A percentile compares a stretch with the other conserved stretches of the same genome.
phyloP scores from a whole-genome alignment of 2,329 filamentous ascomycete species.

The Xylariaceae sp. region DNA sequence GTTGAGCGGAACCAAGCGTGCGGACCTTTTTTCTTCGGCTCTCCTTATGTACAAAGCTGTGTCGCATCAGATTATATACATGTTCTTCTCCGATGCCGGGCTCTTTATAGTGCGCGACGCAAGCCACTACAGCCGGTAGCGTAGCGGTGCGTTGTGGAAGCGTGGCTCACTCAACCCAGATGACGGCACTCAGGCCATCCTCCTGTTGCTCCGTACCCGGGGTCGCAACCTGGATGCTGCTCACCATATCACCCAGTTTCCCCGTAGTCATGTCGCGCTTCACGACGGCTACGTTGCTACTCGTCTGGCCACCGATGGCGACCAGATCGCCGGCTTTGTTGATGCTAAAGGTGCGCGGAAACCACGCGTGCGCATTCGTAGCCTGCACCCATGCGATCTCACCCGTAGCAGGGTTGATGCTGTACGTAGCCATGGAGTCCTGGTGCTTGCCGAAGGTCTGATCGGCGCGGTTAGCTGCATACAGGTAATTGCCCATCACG shows the following conservation, averaged over 20 bases:
- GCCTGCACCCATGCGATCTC: constrained; percentile 48
- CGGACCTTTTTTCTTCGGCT: no score
- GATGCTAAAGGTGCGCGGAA: constrained; percentile 59
- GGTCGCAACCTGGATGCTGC: constrained; percentile 34
- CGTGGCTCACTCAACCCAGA: constrained; percentile 41
- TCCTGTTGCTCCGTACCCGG: constrained; percentile 38
- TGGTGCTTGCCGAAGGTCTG: constrained; percentile 48
- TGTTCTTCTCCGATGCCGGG: no score
- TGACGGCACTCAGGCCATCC: constrained; percentile 43
- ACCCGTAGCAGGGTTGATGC: constrained; percentile 41
- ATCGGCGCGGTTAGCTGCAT: constrained; percentile 60
- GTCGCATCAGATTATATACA: not conserved
- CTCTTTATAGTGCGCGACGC: no score
- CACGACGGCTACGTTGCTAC: constrained; percentile 54
- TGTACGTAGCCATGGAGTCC: constrained; percentile 53
- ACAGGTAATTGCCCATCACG: constrained; percentile 49
- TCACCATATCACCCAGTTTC: constrained; percentile 44
- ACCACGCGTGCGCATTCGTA: constrained; percentile 52
- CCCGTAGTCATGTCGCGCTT: constrained; percentile 51
- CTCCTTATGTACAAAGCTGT: not conserved
- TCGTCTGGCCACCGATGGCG: constrained; percentile 60
- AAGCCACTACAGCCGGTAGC: no score
- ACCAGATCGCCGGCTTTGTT: constrained; percentile 56
- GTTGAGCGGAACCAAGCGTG: no score
- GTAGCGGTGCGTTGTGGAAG: no score